phyloP scores from a whole-genome alignment of 2,329 filamentous ascomycete species.

The Falciphora oryzae region DNA sequence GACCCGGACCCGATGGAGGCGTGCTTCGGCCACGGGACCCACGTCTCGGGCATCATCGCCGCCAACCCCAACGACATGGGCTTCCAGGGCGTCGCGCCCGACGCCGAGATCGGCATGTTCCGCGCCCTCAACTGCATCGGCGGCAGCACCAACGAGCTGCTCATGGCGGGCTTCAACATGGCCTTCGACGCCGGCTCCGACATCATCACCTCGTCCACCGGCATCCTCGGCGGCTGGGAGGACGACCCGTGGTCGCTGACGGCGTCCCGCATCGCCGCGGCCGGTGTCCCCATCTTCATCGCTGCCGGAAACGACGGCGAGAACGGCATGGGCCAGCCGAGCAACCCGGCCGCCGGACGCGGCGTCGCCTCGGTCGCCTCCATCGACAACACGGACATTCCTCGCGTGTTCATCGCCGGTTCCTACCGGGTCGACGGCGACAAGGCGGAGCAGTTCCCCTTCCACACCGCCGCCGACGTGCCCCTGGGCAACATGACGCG shows the following conservation, averaged over 20 bases:
- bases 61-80: slow-evolving; percentile 32
- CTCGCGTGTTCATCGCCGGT: slow-evolving; percentile 14
- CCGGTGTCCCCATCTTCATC: slow-evolving; percentile 33
- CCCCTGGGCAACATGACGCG: slow-evolving; percentile 17
- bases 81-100: slow-evolving; percentile 33
- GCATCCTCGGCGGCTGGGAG: slow-evolving; percentile 2
- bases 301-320: slow-evolving; percentile 35
- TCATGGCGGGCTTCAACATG: slow-evolving; percentile 35
- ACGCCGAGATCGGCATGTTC: slow-evolving; percentile 34
- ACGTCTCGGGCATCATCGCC: slow-evolving; percentile 40
- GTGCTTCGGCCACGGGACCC: slow-evolving; percentile 37
- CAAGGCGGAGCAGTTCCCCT: slow-evolving; percentile 14
- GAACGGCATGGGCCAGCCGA: not conserved
- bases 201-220: slow-evolving; percentile 29
- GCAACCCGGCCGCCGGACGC: slow-evolving; percentile 27
- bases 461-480: slow-evolving; percentile 13
- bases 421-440: slow-evolving; percentile 10
- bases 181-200: slow-evolving; percentile 37
- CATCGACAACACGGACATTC: slow-evolving; percentile 22
- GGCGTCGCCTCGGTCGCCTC: slow-evolving; percentile 40
- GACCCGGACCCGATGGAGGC: slow-evolving; percentile 33
- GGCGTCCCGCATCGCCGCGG: slow-evolving; percentile 30
- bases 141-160: slow-evolving; percentile 30
- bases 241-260: slow-evolving; percentile 7
- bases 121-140: slow-evolving; percentile 31